A percentile compares a stretch with the other conserved stretches of the same genome.
Evolutionary conservation across 129 eudicot genomes (phyloP).

Genomic region (Helianthus tuberosus): DNA sequence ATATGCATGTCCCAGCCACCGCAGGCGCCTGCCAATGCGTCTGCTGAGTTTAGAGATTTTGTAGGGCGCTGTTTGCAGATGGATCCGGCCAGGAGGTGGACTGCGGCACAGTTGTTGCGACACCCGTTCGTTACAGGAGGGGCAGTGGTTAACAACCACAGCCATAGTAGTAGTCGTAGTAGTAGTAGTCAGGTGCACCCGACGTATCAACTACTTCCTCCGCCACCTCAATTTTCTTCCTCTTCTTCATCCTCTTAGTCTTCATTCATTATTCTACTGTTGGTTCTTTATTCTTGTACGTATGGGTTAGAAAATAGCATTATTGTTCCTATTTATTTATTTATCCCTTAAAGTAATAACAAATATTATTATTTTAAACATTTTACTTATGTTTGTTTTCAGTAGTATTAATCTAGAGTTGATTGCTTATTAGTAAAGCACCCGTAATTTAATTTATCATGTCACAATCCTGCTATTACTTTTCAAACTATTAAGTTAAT

Average conservation of each 20-base stretch:
- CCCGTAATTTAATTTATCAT: too few species aligned
- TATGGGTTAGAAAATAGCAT: too few species aligned
- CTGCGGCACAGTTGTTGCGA: constrained; percentile 55
- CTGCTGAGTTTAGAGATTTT: constrained; percentile 64
- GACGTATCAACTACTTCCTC: constrained; percentile 41
- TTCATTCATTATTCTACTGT: neutral
- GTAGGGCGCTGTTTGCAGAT: constrained; percentile 68
- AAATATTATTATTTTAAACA: too few species aligned
- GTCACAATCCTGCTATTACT: too few species aligned
- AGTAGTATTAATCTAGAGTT: too few species aligned
- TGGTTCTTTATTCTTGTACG: neutral
- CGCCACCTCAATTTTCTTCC: constrained; percentile 40
- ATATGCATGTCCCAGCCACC: constrained; percentile 82
- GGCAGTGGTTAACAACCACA: constrained; percentile 8
- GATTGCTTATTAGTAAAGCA: too few species aligned
- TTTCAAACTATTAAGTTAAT: too few species aligned
- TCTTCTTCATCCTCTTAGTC: constrained; percentile 6
- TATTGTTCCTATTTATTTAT: too few species aligned
- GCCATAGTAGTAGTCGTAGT: neutral
- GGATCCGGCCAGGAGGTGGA: constrained; percentile 78
- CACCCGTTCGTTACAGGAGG: constrained; percentile 42
- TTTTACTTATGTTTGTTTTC: too few species aligned
- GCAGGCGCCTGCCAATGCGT: constrained; percentile 65
- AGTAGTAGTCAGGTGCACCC: constrained; percentile 22
- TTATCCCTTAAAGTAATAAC: too few species aligned